Base-by-base conservation (phyloP, 495 filamentous ascomycete species). In the Arthonia radiata region DNA sequence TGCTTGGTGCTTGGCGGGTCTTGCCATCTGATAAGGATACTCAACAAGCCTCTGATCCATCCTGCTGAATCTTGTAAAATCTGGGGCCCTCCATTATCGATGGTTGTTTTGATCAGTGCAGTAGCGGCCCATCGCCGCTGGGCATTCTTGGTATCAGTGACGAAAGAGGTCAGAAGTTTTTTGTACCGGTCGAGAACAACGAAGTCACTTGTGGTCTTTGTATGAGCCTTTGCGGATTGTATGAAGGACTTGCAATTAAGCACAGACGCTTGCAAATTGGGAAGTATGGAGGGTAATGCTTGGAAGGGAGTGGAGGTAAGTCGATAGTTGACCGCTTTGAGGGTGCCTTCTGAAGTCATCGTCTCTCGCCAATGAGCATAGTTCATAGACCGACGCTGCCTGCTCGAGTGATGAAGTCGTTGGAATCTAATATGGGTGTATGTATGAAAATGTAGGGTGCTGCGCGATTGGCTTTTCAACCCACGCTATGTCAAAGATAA, bases 1-100 rank as follows among this genome's bases (percentile, higher is more conserved):
- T 68, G 67, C 42, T 78, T 78, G 4, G 64, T 65, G 5, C 67
- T 57, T n/a, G 62, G 37, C 3, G 72, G 63, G 37, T 86, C 77
- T 1, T 50, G 64, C 61, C 73, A 77, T 69, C 82, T 47, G 41
- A 62, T 61, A 23, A 91, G 44, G 23, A 83, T 59, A 0, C 56
- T 53, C 23, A 91, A 55, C 31, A 91, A 40, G 18, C 62, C 63
- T 35, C 66, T 57, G 32, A 83, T 64, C 67, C 82, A 83, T 9
- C 64, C 50, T 29, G 62, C 66, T 14, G 66, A 58, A 19, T 62
- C 59, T 27, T 66, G 68, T 29, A 93, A 48, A 25, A 70, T 56
- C 32, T 81, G 73, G 66, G 69, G 75, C 31, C 74, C 75, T 14
- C 81, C 78, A 22, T 66, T 60, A 39, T 91, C 80, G 28, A 89